These are phyloP conservation scores for Mycena citricolor DNA, from an alignment of 1,284 basidiomycete species.

Conservation along the genomic window DNA sequence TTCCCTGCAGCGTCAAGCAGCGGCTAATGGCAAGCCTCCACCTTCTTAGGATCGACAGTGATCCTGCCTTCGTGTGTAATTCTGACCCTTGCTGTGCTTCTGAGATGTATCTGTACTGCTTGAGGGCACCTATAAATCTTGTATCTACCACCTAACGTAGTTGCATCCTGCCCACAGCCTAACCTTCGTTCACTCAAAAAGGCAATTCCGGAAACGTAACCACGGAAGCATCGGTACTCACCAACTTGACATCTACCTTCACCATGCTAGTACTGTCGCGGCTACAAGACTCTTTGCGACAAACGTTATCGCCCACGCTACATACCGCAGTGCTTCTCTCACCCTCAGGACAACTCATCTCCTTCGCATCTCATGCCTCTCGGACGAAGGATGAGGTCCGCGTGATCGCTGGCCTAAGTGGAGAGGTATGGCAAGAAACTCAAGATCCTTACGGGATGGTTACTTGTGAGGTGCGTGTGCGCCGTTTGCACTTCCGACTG, in stretches of 20 bases:
- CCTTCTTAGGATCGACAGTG: too few relatives aligned
- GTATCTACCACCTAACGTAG: too few relatives aligned
- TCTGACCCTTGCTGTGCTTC: too few relatives aligned
- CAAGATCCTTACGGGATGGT: constrained; percentile 63
- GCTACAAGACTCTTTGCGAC: constrained; percentile 56
- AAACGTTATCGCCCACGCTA: constrained; percentile 50
- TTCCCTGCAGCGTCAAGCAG: too few relatives aligned
- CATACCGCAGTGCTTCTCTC: constrained; percentile 66
- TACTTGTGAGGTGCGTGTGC: constrained; percentile 63
- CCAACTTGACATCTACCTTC: too few relatives aligned
- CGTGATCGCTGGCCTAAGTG: constrained; percentile 65
- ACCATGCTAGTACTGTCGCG: constrained; percentile 67
- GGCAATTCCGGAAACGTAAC: background rate
- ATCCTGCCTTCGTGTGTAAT: too few relatives aligned
- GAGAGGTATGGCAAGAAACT: constrained; percentile 75
- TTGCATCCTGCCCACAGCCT: too few relatives aligned
- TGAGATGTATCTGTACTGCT: too few relatives aligned
- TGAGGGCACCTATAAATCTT: too few relatives aligned
- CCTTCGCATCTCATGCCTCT: constrained; percentile 48
- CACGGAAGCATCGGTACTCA: background rate
- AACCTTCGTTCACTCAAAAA: too few relatives aligned
- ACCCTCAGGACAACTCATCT: constrained; percentile 61
- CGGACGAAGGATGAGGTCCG: constrained; percentile 70
- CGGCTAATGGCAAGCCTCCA: too few relatives aligned
- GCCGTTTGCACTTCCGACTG: constrained; percentile 12